These are phyloP conservation scores for Brassica nigra DNA, from an alignment of 345 rosid genomes.

Conservation along the genomic window DNA sequence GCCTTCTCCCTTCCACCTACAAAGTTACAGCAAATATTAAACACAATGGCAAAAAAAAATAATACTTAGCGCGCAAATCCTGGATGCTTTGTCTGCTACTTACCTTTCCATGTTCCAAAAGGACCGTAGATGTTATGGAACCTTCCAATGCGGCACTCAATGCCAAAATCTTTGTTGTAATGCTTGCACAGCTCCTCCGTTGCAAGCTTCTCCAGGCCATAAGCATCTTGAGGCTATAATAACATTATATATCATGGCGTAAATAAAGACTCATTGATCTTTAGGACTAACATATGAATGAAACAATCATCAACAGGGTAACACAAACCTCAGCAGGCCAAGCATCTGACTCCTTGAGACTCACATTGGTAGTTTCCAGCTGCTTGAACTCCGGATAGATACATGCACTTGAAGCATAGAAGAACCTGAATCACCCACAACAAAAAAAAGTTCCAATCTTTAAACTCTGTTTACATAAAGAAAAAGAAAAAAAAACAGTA, in stretches of 20 bases:
- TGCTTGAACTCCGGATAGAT: conserved; percentile 99
- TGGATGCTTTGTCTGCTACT: not conserved
- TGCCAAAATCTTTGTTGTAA: conserved; percentile 90
- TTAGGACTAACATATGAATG: conserved; percentile 8
- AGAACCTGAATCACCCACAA: conserved; percentile 55
- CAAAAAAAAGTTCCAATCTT: not conserved
- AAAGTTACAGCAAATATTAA: not conserved
- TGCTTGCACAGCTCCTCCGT: conserved; percentile 98
- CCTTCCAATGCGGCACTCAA: conserved; percentile 93
- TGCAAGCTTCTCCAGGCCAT: conserved; percentile 98
- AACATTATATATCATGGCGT: not conserved
- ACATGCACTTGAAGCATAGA: conserved; percentile 99
- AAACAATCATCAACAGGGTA: not conserved
- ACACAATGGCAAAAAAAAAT: not conserved
- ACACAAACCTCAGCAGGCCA: conserved; percentile 98
- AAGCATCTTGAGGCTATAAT: conserved; percentile 99
- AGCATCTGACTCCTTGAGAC: conserved; percentile 98
- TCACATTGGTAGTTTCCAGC: conserved; percentile 88
- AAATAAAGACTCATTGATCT: not conserved
- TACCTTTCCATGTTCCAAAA: conserved; percentile 99
- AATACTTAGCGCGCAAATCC: not conserved
- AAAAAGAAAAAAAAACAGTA: not conserved
- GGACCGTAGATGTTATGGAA: conserved; percentile 99
- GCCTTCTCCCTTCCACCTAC: conserved; percentile 99
- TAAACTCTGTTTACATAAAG: not conserved